A percentile compares a stretch with the other conserved stretches of the same genome.
Evolutionary conservation across 75 land plant species (phyloP).

Genomic region (Selaginella tamariscina): DNA sequence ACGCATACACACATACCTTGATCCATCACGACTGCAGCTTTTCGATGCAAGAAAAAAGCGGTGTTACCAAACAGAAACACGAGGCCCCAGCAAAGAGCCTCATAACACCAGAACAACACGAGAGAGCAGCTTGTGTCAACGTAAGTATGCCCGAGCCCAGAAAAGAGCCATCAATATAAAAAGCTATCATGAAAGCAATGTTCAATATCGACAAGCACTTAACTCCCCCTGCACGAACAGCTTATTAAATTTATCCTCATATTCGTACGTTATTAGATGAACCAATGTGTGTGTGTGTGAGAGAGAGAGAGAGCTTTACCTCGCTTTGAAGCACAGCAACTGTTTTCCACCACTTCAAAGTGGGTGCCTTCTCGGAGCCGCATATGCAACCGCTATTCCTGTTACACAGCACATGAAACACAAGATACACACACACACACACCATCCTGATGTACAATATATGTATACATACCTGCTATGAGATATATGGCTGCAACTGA

Average conservation of each 20-base stretch:
- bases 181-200: slow-evolving; percentile 44
- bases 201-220: slow-evolving; percentile 75
- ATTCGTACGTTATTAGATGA: too few species aligned
- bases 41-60: slow-evolving; percentile 58
- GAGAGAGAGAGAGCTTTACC: slow-evolving; percentile 29
- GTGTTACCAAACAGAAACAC: slow-evolving; percentile 59
- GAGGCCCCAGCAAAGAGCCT: slow-evolving; percentile 76
- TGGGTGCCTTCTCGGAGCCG: slow-evolving; percentile 67
- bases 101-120: slow-evolving; percentile 82
- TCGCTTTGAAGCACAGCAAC: slow-evolving; percentile 81
- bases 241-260: too few species aligned
- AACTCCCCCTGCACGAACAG: slow-evolving; percentile 79
- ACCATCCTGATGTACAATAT: background rate
- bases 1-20: too few species aligned
- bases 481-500: slow-evolving; percentile 45
- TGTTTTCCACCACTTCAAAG: slow-evolving; percentile 74
- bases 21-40: slow-evolving; percentile 66
- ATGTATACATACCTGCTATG: slow-evolving; percentile 46
- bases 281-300: background rate
- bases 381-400: slow-evolving; percentile 75
- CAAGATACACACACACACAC: background rate
- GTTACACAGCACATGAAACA: background rate
- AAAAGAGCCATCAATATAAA: slow-evolving; percentile 60
- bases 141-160: slow-evolving; percentile 74
- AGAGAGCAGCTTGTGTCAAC: slow-evolving; percentile 56